phyloP scores from a whole-genome alignment of 768 basidiomycete genomes.

The Phylloporus arenicola region DNA sequence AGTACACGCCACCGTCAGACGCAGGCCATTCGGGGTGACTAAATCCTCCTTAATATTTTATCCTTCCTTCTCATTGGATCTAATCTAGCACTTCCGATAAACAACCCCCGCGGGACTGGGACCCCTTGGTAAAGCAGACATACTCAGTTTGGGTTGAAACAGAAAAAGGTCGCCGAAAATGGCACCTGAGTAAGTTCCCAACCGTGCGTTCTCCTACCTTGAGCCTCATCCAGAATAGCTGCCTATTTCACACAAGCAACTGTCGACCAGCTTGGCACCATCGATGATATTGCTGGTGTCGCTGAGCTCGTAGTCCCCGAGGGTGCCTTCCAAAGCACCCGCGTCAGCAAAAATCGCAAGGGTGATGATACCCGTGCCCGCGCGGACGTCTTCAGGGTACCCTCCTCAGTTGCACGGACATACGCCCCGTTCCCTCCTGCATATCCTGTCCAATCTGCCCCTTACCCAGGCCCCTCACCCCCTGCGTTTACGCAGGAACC shows the following conservation, averaged over 20 bases:
- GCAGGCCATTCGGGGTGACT: slow-evolving; percentile 40
- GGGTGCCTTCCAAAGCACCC: slow-evolving; percentile 64
- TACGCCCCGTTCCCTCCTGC: slow-evolving; percentile 39
- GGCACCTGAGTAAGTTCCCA: slow-evolving; percentile 67
- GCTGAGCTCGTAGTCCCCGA: slow-evolving; percentile 60
- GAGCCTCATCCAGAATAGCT: slow-evolving; percentile 42
- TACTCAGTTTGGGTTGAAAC: slow-evolving; percentile 76
- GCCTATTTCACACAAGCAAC: slow-evolving; percentile 80
- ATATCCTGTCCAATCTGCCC: slow-evolving; percentile 25
- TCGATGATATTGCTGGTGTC: slow-evolving; percentile 61
- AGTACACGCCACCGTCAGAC: slow-evolving; percentile 49
- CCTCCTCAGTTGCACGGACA: slow-evolving; percentile 33
- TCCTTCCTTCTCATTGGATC: slow-evolving; percentile 4
- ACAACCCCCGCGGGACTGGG: slow-evolving; percentile 56
- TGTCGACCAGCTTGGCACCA: slow-evolving; percentile 62
- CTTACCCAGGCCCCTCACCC: slow-evolving; percentile 21
- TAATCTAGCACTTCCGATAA: slow-evolving; percentile 37
- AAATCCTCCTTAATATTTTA: neutral
- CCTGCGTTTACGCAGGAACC: slow-evolving; percentile 22
- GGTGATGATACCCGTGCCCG: slow-evolving; percentile 35
- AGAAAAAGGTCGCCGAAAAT: slow-evolving; percentile 62
- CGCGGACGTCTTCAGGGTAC: slow-evolving; percentile 28
- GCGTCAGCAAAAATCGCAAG: slow-evolving; percentile 47
- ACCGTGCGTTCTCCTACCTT: neutral
- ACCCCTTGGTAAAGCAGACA: slow-evolving; percentile 75